Conservation (phyloP, 805 yeast genomes). For the Candida stauntonica region DNA sequence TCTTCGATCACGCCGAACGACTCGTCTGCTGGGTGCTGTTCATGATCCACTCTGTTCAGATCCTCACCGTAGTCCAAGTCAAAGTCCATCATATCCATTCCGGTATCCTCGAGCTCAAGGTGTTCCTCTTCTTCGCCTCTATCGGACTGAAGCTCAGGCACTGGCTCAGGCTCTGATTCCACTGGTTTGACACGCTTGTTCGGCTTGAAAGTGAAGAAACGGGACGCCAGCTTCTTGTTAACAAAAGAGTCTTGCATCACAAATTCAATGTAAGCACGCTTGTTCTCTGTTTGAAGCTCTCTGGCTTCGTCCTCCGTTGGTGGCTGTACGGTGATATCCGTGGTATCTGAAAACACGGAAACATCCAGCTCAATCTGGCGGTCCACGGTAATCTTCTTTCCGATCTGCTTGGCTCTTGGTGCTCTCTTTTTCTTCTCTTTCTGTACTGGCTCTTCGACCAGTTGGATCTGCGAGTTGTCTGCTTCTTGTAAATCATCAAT, state of each 20-base stretch:
- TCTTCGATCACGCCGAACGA: constrained; percentile 10
- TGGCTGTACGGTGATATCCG: constrained; percentile 6
- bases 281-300: constrained; percentile 7
- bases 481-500: constrained; percentile 18
- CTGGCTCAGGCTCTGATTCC: too few relatives aligned
- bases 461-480: constrained; percentile 1
- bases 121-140: constrained; percentile 1
- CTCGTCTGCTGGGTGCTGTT: constrained; percentile 7
- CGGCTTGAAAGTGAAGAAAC: constrained; percentile 9
- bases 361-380: constrained; percentile 25
- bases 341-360: constrained; percentile 17
- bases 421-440: constrained; percentile 12
- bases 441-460: constrained; percentile 7
- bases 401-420: constrained; percentile 7
- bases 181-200: constrained; percentile 22
- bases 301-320: not conserved
- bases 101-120: constrained; percentile 6
- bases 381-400: constrained; percentile 23
- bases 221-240: constrained; percentile 15
- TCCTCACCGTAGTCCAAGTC: constrained; percentile 35
- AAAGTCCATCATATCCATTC: constrained; percentile 24
- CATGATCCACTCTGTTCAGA: constrained; percentile 3
- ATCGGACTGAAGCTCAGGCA: too few relatives aligned
- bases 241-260: constrained; percentile 17
- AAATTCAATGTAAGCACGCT: constrained; percentile 19